A percentile compares a stretch with the other conserved stretches of the same genome.
Evolutionary conservation across 805 yeast species (phyloP).

Genomic region (Nakazawaea ishiwadae): DNA sequence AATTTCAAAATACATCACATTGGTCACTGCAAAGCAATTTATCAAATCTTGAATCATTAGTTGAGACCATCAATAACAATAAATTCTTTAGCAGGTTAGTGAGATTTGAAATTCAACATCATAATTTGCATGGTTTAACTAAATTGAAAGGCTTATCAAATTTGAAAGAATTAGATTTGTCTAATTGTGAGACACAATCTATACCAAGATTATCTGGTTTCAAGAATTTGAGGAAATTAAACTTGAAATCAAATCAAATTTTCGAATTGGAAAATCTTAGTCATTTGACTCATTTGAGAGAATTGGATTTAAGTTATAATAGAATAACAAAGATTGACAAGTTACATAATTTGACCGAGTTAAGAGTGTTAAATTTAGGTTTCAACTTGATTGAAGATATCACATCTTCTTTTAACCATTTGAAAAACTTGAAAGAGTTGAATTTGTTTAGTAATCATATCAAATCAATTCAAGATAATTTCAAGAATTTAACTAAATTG

Average conservation of each 20-base stretch:
- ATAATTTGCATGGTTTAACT: constrained; percentile 25
- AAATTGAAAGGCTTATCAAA: constrained; percentile 47
- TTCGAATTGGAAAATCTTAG: constrained; percentile 9
- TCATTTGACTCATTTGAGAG: constrained; percentile 6
- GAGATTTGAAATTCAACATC: constrained; percentile 9
- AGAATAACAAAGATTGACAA: constrained; percentile 59
- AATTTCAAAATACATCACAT: constrained; percentile 9
- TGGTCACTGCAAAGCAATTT: constrained; percentile 9
- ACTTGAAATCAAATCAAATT: constrained; percentile 38
- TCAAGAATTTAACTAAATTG: constrained; percentile 47
- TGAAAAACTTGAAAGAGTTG: constrained; percentile 10
- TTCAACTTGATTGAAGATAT: constrained; percentile 11
- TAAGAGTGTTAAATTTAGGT: constrained; percentile 8
- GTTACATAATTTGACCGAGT: constrained; percentile 23
- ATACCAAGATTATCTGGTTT: constrained; percentile 58
- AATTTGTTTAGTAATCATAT: constrained; percentile 32
- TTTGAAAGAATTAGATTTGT: constrained; percentile 60
- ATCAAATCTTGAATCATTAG: not conserved
- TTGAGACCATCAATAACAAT: not conserved
- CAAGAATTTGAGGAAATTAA: constrained; percentile 53
- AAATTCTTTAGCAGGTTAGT: constrained; percentile 2
- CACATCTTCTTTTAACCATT: constrained; percentile 2
- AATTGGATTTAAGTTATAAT: constrained; percentile 17
- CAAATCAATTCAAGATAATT: constrained; percentile 61
- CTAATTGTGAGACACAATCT: constrained; percentile 69